Base-by-base conservation (phyloP, 495 filamentous ascomycete species). In the Penicillium alfredii region DNA sequence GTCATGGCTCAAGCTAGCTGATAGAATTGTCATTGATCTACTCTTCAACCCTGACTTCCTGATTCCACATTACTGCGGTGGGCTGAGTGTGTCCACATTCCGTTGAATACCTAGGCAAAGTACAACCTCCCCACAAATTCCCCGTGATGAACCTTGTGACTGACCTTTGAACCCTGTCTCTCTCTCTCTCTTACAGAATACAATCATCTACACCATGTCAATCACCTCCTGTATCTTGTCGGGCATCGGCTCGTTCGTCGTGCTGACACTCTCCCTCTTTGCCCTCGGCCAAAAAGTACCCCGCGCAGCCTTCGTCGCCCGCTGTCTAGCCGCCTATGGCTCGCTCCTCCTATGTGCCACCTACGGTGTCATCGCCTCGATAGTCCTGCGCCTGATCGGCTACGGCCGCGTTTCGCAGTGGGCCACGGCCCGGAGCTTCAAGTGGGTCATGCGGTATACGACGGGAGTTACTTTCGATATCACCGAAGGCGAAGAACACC, bases 391-490 rank as follows among this genome's bases (percentile, higher is more conserved):
- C 21, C 53, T 83, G 10, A 52, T 79, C 23, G 88, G 87, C 32
- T 73, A 81, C 45, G 77, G 76, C 38, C 78, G 82, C 38, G 73
- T 87, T 40, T 78, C 84, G 24, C 92, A 96, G 69, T 95, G 86
- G 84, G 78, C 87, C 16, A 79, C 78, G 4, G 92, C 71, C 13
- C 74, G 88, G 40, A 68, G 75, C 45, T 94, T 94, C 69, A 88
- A 90, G 60, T 86, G 74, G 62, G 53, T 77, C 32, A 93, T 95
- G 86, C 70, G 71, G 35, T 55, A 71, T 22, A 72, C 76, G 13
- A 88, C 87, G 11, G 88, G 88, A 30, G 70, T 98, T n/a, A 71
- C 61, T 17, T 96, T 95, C 50, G 69, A 79, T 27, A 66, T 96
- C 40, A 63, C 81, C 23, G 76, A 84, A 33, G 82, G 84, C 28